Evolutionary conservation across 805 yeast genomes (phyloP).

Genomic region (Phaffomyces thermotolerans): DNA sequence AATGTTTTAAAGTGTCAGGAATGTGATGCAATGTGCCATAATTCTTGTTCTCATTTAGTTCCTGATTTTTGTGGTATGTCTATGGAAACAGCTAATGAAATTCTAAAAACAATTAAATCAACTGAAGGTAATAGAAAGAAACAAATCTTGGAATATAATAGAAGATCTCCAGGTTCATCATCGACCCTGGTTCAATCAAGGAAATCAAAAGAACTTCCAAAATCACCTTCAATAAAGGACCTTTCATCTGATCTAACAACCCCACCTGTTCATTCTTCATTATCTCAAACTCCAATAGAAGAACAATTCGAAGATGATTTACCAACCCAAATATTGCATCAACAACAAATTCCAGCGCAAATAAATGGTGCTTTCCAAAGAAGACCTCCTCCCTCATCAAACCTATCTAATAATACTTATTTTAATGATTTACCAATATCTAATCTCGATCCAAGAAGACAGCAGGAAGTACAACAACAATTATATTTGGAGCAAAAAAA

Average conservation of each 20-base stretch:
- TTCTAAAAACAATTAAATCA: constrained; percentile 73
- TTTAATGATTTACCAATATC: constrained; percentile 1
- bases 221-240: constrained; percentile 1
- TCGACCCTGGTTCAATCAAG: constrained; percentile 6
- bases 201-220: constrained; percentile 1
- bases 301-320: constrained; percentile 1
- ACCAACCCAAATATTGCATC: constrained; percentile 14
- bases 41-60: constrained; percentile 85
- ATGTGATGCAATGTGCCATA: constrained; percentile 93
- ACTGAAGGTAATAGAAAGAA: constrained; percentile 41
- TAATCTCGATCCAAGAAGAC: constrained; percentile 3
- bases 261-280: neutral
- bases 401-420: neutral
- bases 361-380: constrained; percentile 16
- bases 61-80: constrained; percentile 99
- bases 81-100: constrained; percentile 92
- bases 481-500: constrained; percentile 14
- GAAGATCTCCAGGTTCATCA: constrained; percentile 9
- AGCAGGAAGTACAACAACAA: constrained; percentile 3
- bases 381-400: constrained; percentile 19
- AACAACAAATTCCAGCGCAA: constrained; percentile 10
- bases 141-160: constrained; percentile 11
- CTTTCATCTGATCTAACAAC: neutral
- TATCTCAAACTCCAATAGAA: neutral
- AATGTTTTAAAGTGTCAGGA: constrained; percentile 88